phyloP scores from a whole-genome alignment of 2,329 filamentous ascomycete genomes.

The Cladosporium colombiae region DNA sequence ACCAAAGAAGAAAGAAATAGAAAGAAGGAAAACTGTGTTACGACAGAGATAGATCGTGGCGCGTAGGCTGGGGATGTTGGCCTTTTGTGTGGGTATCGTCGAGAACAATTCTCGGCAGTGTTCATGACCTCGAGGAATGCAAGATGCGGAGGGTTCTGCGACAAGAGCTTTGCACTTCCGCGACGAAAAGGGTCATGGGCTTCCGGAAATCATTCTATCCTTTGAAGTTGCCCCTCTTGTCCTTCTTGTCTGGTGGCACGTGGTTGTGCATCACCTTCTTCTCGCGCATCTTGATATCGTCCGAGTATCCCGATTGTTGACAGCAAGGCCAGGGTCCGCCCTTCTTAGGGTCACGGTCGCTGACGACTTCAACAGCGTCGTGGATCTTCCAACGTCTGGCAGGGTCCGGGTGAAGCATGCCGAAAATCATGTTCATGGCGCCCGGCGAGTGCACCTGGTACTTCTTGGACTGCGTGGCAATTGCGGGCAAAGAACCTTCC shows the following conservation, averaged over 20 bases:
- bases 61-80: neutral
- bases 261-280: constrained; percentile 48
- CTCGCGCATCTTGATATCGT: constrained; percentile 38
- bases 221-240: constrained; percentile 34
- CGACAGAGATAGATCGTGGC: neutral
- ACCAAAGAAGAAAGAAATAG: neutral
- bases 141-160: neutral
- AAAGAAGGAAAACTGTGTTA: neutral
- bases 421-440: constrained; percentile 69
- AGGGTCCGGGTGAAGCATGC: constrained; percentile 82
- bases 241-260: constrained; percentile 41
- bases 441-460: constrained; percentile 69
- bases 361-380: constrained; percentile 62
- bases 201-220: constrained; percentile 1
- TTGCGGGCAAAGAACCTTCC: constrained; percentile 41
- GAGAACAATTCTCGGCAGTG: neutral
- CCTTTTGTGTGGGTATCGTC: neutral
- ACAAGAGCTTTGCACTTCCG: neutral
- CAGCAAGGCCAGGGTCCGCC: constrained; percentile 30
- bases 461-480: constrained; percentile 64
- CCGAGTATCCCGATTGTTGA: constrained; percentile 36
- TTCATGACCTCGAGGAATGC: neutral
- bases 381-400: constrained; percentile 67
- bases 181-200: neutral
- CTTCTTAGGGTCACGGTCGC: constrained; percentile 29